Conservation (phyloP, 371 early-diverging fungal species). For the Saksenaea oblongispora region DNA sequence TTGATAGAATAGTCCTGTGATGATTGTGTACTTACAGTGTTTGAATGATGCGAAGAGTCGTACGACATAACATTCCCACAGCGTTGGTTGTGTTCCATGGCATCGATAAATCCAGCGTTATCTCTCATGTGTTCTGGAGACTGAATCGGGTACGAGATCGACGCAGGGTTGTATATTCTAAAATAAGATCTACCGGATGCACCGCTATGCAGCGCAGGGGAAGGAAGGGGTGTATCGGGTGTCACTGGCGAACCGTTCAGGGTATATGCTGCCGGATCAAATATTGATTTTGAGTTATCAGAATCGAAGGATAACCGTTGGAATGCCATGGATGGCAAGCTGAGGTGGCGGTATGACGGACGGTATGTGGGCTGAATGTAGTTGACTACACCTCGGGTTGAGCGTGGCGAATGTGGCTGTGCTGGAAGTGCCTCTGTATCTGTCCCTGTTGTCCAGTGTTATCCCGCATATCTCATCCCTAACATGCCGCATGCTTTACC, state of each 20-base stretch:
- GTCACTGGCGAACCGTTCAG: neutral
- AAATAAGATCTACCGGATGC: slow-evolving; percentile 5
- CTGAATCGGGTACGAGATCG: slow-evolving; percentile 4
- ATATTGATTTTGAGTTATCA: neutral
- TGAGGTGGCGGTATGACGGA: neutral
- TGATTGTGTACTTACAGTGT: neutral
- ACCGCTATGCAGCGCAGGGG: slow-evolving; percentile 1
- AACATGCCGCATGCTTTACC: neutral
- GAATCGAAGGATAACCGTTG: neutral
- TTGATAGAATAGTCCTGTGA: neutral
- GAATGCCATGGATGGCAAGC: neutral
- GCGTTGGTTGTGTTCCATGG: neutral
- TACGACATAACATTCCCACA: neutral
- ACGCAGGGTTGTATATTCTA: slow-evolving; percentile 4
- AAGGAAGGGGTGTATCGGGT: neutral
- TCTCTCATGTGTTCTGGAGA: neutral
- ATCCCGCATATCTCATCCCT: neutral
- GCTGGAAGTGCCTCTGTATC: neutral
- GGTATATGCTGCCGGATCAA: neutral
- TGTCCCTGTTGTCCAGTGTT: slow-evolving; percentile 4
- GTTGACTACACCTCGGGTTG: neutral
- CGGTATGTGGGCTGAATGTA: neutral
- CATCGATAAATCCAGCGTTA: neutral
- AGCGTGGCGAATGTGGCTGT: slow-evolving; percentile 5
- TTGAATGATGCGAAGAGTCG: neutral